Conservation (phyloP, 2,329 filamentous ascomycete genomes). For the Colletotrichum costaricense region DNA sequence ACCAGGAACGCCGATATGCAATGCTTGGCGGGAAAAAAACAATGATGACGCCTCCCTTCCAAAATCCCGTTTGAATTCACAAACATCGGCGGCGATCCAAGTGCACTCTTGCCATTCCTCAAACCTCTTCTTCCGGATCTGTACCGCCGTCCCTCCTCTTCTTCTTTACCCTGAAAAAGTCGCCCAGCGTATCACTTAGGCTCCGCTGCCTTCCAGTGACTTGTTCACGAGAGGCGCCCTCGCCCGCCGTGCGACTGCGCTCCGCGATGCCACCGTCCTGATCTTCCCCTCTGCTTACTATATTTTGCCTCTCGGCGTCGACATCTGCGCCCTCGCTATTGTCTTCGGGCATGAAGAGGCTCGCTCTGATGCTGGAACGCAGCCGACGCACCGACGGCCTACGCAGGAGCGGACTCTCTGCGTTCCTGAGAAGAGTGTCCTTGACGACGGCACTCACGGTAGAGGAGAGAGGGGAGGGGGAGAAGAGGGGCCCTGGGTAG, state of each 20-base stretch:
- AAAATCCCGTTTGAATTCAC: not conserved
- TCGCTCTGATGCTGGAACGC: constrained; percentile 63
- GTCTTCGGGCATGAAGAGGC: constrained; percentile 64
- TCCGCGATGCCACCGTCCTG: constrained; percentile 13
- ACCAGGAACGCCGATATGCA: constrained; percentile 36
- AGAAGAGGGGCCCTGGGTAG: constrained; percentile 63
- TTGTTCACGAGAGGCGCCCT: constrained; percentile 14
- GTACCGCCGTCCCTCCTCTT: constrained; percentile 42
- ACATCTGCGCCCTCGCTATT: constrained; percentile 47
- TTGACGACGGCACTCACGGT: constrained; percentile 69
- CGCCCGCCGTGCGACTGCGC: constrained; percentile 29
- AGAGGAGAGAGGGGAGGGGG: constrained; percentile 69
- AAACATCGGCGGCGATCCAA: not conserved
- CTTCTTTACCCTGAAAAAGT: constrained; percentile 50
- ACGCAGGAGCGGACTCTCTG: constrained; percentile 52
- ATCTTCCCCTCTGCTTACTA: not conserved
- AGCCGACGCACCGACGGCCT: constrained; percentile 59
- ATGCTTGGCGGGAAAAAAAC: constrained; percentile 16
- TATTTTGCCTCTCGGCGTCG: constrained; percentile 32
- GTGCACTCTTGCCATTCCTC: not conserved
- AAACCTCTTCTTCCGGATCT: constrained; percentile 35
- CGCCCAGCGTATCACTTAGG: constrained; percentile 54
- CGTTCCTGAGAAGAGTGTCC: constrained; percentile 62
- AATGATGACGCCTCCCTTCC: constrained; percentile 10
- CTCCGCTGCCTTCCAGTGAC: constrained; percentile 50